Evolutionary conservation across 768 basidiomycete species (phyloP).

Genomic region (Ephemerocybe angulata): DNA sequence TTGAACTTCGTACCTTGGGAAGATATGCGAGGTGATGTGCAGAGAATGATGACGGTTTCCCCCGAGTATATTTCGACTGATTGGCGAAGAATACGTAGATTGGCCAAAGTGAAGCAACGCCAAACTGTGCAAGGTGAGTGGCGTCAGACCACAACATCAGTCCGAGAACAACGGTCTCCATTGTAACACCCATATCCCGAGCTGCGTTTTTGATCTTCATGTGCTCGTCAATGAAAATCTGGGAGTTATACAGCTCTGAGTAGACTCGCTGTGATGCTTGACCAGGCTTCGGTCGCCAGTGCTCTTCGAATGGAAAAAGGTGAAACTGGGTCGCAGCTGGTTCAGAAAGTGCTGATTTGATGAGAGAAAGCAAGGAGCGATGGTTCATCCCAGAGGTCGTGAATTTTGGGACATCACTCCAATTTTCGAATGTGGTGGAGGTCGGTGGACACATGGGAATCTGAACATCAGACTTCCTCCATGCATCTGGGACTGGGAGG

Average conservation of each 20-base stretch:
- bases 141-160: conserved; percentile 31
- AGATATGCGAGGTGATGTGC: conserved; percentile 40
- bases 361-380: conserved; percentile 4
- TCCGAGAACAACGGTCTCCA: conserved; percentile 17
- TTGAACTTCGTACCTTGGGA: conserved; percentile 26
- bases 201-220: neutral
- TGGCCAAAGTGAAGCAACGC: conserved; percentile 30
- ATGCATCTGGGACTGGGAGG: neutral
- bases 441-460: neutral
- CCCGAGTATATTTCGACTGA: conserved; percentile 34
- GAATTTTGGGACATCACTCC: conserved; percentile 16
- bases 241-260: conserved; percentile 19
- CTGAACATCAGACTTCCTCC: neutral
- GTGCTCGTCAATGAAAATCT: conserved; percentile 17
- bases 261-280: conserved; percentile 10
- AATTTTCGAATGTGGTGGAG: neutral
- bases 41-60: conserved; percentile 20
- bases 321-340: conserved; percentile 13
- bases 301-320: conserved; percentile 12
- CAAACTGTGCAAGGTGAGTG: conserved; percentile 31
- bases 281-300: conserved; percentile 4
- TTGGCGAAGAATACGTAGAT: conserved; percentile 33
- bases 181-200: neutral
- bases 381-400: conserved; percentile 14
- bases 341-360: conserved; percentile 12